Evolutionary conservation across 2,329 filamentous ascomycete genomes (phyloP), one percentile per base, ranked within the genome.

Genomic region (Mollisia scopiformis): DNA sequence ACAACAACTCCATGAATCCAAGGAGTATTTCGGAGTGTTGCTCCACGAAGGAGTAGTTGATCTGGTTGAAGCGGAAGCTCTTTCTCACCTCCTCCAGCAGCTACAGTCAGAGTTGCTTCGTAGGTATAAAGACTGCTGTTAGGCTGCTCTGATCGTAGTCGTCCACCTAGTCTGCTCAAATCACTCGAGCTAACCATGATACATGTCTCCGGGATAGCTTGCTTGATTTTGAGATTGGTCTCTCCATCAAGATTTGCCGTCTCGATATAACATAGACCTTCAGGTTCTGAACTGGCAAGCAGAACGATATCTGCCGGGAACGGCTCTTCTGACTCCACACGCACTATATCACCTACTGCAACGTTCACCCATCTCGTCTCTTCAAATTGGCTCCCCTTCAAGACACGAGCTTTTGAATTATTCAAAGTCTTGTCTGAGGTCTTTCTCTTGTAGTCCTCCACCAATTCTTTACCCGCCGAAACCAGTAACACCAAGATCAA

Each of bases 81-180:
- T 76, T 96, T 97, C 77, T 99, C 95, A 35, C 93, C 92, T 19
- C 93, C 93, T 46, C 93, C 93, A 49, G 90, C 84, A 70, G 94
- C 88, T 83, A 98, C 90, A 0, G 93, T 98, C 75, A 99, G 76
- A 1, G 94, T 97, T 39, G 93, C 95, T 77, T 99, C 96, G 75
- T 98, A 99, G 0, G 95, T 99, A 77, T 99, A 99, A 35, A 99
- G 81, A 76, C 93, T 98, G 79, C 93, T 97, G 81, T 99, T 99
- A 23, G 95, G 95, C 75, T 98, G 95, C 77, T 99, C 95, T 1
- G 94, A 98, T 70, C 92, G 90, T 69, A 99, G 82, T 64, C 90
- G 89, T 30, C 95, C 95, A 50, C 91, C 91, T 3, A 99, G 79
- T 63, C 94, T 85, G 72, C 92, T 92, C 64, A 99, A 80, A 70